A percentile compares a stretch with the other conserved stretches of the same genome.
These are phyloP conservation scores for Lasiosphaeria ovina DNA, from an alignment of 495 filamentous ascomycete genomes.

Conservation along the genomic window DNA sequence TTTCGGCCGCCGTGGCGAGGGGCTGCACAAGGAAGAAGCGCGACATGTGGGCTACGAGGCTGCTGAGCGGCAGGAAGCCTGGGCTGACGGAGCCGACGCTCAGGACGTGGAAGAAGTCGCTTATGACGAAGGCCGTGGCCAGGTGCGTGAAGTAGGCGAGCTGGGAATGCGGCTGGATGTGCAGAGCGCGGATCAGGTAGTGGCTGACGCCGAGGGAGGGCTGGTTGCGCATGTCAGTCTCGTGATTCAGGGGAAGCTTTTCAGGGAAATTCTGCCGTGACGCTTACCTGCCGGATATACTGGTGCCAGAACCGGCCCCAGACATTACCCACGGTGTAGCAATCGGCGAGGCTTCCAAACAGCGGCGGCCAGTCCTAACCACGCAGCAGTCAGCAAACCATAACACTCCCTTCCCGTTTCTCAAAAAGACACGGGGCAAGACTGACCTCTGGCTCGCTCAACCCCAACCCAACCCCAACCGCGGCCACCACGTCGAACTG, in stretches of 20 bases:
- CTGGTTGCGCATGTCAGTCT: not conserved
- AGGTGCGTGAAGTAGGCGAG: slow-evolving; percentile 37
- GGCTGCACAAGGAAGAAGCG: slow-evolving; percentile 35
- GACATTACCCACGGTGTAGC: slow-evolving; percentile 26
- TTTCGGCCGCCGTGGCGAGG: slow-evolving; percentile 34
- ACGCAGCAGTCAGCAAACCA: not conserved
- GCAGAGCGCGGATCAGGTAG: slow-evolving; percentile 26
- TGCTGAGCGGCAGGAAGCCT: slow-evolving; percentile 19
- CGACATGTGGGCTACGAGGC: slow-evolving; percentile 21
- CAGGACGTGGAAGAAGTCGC: slow-evolving; percentile 31
- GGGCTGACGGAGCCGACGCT: slow-evolving; percentile 24
- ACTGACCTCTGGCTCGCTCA: slow-evolving; percentile 19
- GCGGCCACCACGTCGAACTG: slow-evolving; percentile 15
- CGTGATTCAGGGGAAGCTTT: slow-evolving; percentile 2
- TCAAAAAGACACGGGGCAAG: not conserved
- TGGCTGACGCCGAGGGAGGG: slow-evolving; percentile 27
- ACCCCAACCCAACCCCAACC: slow-evolving; percentile 9
- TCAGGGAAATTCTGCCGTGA: not conserved
- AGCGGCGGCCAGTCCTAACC: slow-evolving; percentile 31
- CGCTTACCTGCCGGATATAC: slow-evolving; percentile 33
- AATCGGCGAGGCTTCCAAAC: slow-evolving; percentile 33
- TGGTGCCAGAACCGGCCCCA: slow-evolving; percentile 46
- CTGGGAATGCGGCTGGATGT: slow-evolving; percentile 27
- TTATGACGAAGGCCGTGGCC: slow-evolving; percentile 36
- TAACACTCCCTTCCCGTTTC: not conserved